Conservation (phyloP, 805 yeast species). For the Torulaspora maleeae region DNA sequence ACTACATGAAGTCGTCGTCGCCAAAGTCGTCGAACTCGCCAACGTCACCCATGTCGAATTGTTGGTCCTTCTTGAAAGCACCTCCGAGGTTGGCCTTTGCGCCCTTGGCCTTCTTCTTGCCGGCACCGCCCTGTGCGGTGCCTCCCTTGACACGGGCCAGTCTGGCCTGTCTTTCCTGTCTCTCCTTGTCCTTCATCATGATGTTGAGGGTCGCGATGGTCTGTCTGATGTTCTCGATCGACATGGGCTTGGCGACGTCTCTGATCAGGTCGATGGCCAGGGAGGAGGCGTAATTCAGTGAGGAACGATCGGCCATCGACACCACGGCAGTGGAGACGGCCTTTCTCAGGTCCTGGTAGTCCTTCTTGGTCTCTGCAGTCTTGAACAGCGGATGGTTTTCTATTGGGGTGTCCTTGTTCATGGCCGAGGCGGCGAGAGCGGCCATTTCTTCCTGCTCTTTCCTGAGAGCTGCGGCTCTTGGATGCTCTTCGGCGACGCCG, state of each 20-base stretch:
- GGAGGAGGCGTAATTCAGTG: constrained; percentile 63
- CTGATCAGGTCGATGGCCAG: constrained; percentile 82
- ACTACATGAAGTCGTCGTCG: constrained; percentile 79
- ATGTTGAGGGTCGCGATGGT: constrained; percentile 81
- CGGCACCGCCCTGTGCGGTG: constrained; percentile 87
- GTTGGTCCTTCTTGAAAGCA: constrained; percentile 60
- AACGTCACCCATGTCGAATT: constrained; percentile 49
- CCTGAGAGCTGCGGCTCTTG: constrained; percentile 41
- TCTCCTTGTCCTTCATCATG: constrained; percentile 75
- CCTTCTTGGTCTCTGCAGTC: constrained; percentile 71
- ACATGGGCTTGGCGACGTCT: constrained; percentile 76
- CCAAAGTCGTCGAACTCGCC: constrained; percentile 53
- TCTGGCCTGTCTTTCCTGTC: constrained; percentile 85
- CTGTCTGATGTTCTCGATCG: constrained; percentile 78
- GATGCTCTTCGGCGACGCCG: constrained; percentile 48
- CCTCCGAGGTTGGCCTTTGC: constrained; percentile 62
- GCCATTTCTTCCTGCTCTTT: constrained; percentile 37
- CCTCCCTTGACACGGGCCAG: constrained; percentile 71
- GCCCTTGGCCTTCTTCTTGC: constrained; percentile 89
- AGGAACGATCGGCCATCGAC: constrained; percentile 55
- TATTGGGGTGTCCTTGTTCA: constrained; percentile 51
- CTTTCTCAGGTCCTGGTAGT: constrained; percentile 72
- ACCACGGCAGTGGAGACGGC: constrained; percentile 59
- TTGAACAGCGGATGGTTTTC: constrained; percentile 72
- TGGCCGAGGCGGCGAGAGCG: constrained; percentile 26